Evolutionary conservation across 2,329 filamentous ascomycete species (phyloP).

Genomic region (Exophiala sp.): DNA sequence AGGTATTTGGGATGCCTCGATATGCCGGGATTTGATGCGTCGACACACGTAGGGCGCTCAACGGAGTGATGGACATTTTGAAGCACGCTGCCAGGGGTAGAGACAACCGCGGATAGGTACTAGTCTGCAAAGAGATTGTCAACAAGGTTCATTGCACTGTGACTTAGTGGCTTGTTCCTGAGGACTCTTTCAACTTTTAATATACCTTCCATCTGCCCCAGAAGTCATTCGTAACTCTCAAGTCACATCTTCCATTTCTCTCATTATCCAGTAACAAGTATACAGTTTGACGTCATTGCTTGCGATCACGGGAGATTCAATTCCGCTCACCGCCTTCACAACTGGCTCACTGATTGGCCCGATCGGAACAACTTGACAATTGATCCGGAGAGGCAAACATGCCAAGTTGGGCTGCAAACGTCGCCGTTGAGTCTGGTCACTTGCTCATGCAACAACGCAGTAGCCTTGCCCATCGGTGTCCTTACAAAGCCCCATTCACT

Average conservation of each 20-base stretch:
- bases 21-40: constrained; percentile 55
- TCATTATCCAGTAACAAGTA: neutral
- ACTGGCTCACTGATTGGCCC: neutral
- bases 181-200: no score
- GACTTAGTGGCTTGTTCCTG: no score
- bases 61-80: constrained; percentile 38
- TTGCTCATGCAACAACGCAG: neutral
- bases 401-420: neutral
- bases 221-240: no score
- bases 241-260: no score
- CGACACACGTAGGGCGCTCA: constrained; percentile 51
- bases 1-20: constrained; percentile 57
- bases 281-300: neutral
- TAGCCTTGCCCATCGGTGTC: neutral
- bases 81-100: neutral
- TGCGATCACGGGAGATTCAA: neutral
- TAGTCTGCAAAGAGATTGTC: neutral
- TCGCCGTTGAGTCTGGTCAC: neutral
- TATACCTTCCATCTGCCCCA: no score
- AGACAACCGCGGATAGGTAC: neutral
- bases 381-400: constrained; percentile 1
- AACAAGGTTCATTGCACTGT: no score
- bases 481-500: neutral
- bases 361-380: neutral
- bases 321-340: neutral